Percentiles rank a stretch among this genome's conserved stretches.
Conservation (phyloP, 345 rosid species). For the Cardamine chenopodiifolia region DNA sequence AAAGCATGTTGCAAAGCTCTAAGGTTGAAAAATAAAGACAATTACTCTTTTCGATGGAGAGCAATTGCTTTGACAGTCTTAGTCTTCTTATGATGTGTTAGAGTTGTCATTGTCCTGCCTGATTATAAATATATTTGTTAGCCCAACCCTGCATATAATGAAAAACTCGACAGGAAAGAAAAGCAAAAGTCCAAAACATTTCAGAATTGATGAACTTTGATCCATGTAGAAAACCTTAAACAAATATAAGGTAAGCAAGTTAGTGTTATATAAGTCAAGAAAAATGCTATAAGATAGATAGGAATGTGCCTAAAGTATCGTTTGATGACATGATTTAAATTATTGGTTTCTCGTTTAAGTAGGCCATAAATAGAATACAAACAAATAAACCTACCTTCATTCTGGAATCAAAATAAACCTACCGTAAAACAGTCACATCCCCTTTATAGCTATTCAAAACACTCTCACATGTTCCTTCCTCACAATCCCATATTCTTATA, state of each 20-base stretch:
- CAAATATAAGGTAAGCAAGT: too few species aligned
- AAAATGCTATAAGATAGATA: too few species aligned
- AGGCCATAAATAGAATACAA: too few species aligned
- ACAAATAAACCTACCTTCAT: too few species aligned
- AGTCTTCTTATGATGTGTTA: slow-evolving; percentile 92
- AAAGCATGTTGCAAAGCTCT: slow-evolving; percentile 68
- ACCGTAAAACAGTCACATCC: slow-evolving; percentile 74
- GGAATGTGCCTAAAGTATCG: too few species aligned
- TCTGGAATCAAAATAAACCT: too few species aligned
- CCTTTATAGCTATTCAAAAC: slow-evolving; percentile 85
- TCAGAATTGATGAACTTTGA: too few species aligned
- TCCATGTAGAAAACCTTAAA: too few species aligned
- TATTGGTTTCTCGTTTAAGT: too few species aligned
- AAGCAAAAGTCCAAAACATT: slow-evolving; percentile 9
- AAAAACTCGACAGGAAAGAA: neutral
- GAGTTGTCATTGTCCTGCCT: slow-evolving; percentile 83
- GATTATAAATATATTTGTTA: slow-evolving; percentile 28
- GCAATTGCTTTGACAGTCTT: slow-evolving; percentile 87
- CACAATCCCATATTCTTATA: slow-evolving; percentile 86
- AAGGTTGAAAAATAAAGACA: slow-evolving; percentile 25
- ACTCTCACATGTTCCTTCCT: slow-evolving; percentile 76
- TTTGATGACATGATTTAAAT: too few species aligned
- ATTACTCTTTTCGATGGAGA: slow-evolving; percentile 76
- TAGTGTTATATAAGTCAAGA: too few species aligned
- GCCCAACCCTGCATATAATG: neutral